Percentiles rank a stretch among this genome's conserved stretches.
phyloP scores from a whole-genome alignment of 305 asterid genomes.

The Solanum hybrid region DNA sequence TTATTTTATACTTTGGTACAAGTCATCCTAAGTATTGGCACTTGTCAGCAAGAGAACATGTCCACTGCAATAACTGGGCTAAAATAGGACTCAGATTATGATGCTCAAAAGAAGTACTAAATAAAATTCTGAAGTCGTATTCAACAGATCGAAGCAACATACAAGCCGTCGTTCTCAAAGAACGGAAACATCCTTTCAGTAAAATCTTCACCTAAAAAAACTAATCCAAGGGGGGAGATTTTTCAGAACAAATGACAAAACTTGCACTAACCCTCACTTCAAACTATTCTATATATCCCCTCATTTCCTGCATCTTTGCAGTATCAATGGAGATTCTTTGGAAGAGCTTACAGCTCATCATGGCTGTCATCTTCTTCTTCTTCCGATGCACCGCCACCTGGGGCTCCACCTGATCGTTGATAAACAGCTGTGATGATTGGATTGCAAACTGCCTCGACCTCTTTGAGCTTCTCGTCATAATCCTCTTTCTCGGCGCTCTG shows the following conservation, averaged over 20 bases:
- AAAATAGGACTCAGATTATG: neutral
- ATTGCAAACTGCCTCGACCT: constrained; percentile 45
- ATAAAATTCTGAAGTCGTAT: neutral
- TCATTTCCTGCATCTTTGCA: constrained; percentile 3
- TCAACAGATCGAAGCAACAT: neutral
- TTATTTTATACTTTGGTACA: neutral
- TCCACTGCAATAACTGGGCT: neutral
- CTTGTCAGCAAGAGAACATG: neutral
- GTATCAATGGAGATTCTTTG: neutral
- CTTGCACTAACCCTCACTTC: neutral
- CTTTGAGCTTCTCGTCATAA: constrained; percentile 40
- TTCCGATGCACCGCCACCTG: constrained; percentile 19
- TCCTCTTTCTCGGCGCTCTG: constrained; percentile 44
- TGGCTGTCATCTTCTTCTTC: constrained; percentile 31
- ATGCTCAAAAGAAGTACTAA: neutral
- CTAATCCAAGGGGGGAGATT: neutral
- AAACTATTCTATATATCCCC: constrained; percentile 14
- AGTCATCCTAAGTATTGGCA: neutral
- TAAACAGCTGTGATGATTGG: constrained; percentile 49
- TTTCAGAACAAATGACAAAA: neutral
- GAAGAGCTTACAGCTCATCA: constrained; percentile 32
- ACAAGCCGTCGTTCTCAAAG: constrained; percentile 4
- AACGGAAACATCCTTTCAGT: neutral
- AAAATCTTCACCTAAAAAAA: constrained; percentile 18
- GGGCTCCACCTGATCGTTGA: constrained; percentile 48